phyloP scores from a whole-genome alignment of 352 stramenopile genomes.

The Pythium insidiosum region DNA sequence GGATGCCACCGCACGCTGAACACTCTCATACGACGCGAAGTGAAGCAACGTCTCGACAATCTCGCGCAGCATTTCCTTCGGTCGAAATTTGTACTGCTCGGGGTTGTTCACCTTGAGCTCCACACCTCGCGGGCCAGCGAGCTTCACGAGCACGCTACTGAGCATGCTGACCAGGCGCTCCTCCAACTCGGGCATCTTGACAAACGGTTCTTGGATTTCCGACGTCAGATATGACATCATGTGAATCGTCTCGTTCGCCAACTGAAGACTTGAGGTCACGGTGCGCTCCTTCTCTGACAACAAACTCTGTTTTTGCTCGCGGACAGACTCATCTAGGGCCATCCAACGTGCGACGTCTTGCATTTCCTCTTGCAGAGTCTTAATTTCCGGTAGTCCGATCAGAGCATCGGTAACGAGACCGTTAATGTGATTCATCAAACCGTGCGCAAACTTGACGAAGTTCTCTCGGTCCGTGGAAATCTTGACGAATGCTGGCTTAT shows the following conservation, averaged over 20 bases:
- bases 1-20: slow-evolving; percentile 87
- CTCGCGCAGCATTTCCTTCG: slow-evolving; percentile 96
- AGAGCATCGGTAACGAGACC: slow-evolving; percentile 93
- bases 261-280: slow-evolving; percentile 89
- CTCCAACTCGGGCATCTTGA: slow-evolving; percentile 90
- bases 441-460: slow-evolving; percentile 98
- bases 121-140: slow-evolving; percentile 89
- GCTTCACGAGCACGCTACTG: slow-evolving; percentile 93
- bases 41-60: slow-evolving; percentile 94
- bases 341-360: slow-evolving; percentile 68
- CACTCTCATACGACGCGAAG: slow-evolving; percentile 88
- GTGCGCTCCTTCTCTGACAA: slow-evolving; percentile 86
- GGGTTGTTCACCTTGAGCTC: slow-evolving; percentile 97
- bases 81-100: slow-evolving; percentile 97
- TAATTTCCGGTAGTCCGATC: slow-evolving; percentile 94
- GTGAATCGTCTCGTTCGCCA: slow-evolving; percentile 97
- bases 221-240: slow-evolving; percentile 97
- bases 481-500: slow-evolving; percentile 91
- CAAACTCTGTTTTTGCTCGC: slow-evolving; percentile 83
- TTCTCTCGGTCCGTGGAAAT: slow-evolving; percentile 90
- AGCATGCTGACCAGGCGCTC: slow-evolving; percentile 95
- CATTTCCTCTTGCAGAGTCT: slow-evolving; percentile 89
- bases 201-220: slow-evolving; percentile 91
- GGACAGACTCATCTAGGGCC: slow-evolving; percentile 84
- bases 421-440: slow-evolving; percentile 99